Conservation (phyloP, 345 rosid genomes). For the Mallotus nudiflorus region DNA sequence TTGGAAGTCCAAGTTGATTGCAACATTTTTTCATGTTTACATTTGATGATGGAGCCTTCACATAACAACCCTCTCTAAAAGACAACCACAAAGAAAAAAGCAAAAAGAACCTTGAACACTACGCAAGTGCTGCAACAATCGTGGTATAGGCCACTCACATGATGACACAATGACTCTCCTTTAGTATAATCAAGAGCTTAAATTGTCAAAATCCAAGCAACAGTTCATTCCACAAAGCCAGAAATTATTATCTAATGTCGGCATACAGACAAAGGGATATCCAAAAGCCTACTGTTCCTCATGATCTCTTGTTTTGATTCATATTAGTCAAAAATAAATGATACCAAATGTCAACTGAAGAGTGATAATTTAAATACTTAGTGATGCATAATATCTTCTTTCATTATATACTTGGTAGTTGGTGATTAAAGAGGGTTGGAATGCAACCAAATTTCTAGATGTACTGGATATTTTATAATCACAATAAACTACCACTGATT, state of each 20-base stretch:
- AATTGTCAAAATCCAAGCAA: constrained; percentile 17
- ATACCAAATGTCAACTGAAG: constrained; percentile 11
- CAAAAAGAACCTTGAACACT: constrained; percentile 19
- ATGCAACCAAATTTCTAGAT: not conserved
- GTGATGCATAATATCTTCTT: not conserved
- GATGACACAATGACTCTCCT: constrained; percentile 12
- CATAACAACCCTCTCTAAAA: constrained; percentile 30
- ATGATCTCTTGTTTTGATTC: constrained; percentile 15
- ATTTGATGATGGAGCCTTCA: constrained; percentile 21
- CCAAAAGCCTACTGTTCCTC: constrained; percentile 18
- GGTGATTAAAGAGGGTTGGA: constrained; percentile 4
- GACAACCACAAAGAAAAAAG: constrained; percentile 21
- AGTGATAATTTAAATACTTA: not conserved
- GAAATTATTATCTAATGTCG: constrained; percentile 13
- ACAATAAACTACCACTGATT: not conserved
- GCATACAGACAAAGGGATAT: constrained; percentile 29
- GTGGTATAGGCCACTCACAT: constrained; percentile 19
- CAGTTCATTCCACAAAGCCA: constrained; percentile 31
- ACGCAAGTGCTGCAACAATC: constrained; percentile 14
- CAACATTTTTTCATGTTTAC: constrained; percentile 25
- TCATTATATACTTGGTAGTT: constrained; percentile 1
- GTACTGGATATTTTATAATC: not conserved
- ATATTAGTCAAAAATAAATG: constrained; percentile 30
- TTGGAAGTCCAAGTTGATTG: constrained; percentile 33
- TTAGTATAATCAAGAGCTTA: constrained; percentile 7